Evolutionary conservation across 1,284 basidiomycete genomes (phyloP).

Genomic region (Vanrija sp.): DNA sequence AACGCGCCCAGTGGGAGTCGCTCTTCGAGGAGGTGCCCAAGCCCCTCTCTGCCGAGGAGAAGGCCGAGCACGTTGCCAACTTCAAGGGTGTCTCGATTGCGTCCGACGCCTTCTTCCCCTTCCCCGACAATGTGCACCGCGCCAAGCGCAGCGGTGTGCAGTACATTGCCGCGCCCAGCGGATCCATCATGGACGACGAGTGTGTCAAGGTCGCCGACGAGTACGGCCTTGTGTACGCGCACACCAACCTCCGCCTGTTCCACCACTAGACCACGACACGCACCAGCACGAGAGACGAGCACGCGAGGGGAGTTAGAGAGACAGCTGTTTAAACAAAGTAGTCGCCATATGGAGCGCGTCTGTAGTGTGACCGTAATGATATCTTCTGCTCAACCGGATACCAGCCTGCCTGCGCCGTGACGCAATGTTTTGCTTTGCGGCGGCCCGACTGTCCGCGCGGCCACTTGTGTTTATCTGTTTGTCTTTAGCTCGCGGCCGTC

Average conservation of each 20-base stretch:
- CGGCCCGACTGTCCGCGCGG: too few species aligned
- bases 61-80: constrained; percentile 64
- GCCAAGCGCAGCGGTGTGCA: constrained; percentile 84
- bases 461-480: too few species aligned
- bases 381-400: too few species aligned
- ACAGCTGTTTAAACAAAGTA: too few species aligned
- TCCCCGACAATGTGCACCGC: constrained; percentile 96
- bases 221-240: constrained; percentile 79
- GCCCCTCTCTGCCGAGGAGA: constrained; percentile 68
- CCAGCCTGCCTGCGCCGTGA: too few species aligned
- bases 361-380: too few species aligned
- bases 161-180: constrained; percentile 90
- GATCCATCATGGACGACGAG: constrained; percentile 94
- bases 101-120: constrained; percentile 98
- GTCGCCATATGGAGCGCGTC: too few species aligned
- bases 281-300: too few species aligned
- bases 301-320: too few species aligned
- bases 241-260: constrained; percentile 60
- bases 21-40: constrained; percentile 74
- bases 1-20: constrained; percentile 86
- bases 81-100: constrained; percentile 85
- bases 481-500: too few species aligned
- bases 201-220: constrained; percentile 93
- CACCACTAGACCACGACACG: constrained; percentile 5
- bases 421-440: too few species aligned